Evolutionary conservation across 805 yeast genomes (phyloP), one percentile per base, ranked within the genome.

Genomic region (Candida sonorensis): DNA sequence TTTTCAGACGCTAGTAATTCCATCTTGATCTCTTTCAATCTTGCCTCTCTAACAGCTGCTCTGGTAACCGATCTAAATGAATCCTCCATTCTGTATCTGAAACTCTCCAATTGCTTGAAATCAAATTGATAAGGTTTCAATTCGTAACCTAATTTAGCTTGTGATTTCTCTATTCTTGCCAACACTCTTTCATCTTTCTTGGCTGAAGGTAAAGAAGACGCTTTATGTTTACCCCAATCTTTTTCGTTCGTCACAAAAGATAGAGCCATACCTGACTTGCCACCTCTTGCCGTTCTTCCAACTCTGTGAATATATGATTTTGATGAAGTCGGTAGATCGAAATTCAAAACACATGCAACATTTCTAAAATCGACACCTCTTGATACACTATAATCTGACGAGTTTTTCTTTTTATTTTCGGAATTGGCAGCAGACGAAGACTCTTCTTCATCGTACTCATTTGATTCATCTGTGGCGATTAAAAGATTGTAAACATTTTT

Each of bases 271-370:
- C 98, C 98, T 2, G 92, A 70, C 53, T 85, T 87, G 33, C 96
- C 95, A 7, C 95, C 97, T 61, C 98, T 77, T 5, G 98, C 98
- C 4, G 98, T 92, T 65, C 98, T 77, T 31, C 98, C 98, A 23
- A 92, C 75, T 54, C 98, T 74, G 59, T 92, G 98, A 19, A 86
- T 79, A 53, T 92, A 92, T 3, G 94, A 75, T 53, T 81, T 82
- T 5, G 97, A 79, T 8, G 94, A 77, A 4, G 84, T 72, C 25
- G 98, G 98, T 46, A 92, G 65, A 55, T 92, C 98, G 56, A 92
- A 92, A 60, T 92, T 92, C 43, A 92, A 65, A 7, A 92, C 98
- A 63, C 97, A 92, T 7, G 97, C 92, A 38, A 92, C 97, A 49
- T 92, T 90, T 48, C 74, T 79, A 67, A 92, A 92, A 61, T 92